phyloP scores from a whole-genome alignment of 1,139 yeast species.

The Yamadazyma taylorii region DNA sequence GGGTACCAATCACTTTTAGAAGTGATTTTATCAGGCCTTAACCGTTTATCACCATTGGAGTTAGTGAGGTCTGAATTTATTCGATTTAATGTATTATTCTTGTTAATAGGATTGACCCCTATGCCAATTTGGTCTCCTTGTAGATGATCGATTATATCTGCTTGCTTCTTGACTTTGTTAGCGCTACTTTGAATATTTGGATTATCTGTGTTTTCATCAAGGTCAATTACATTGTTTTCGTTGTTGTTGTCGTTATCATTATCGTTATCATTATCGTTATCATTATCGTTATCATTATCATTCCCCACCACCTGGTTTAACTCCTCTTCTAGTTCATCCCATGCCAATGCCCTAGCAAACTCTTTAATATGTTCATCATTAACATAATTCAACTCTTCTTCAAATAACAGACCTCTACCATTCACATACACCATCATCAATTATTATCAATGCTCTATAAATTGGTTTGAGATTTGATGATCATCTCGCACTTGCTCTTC shows the following conservation, averaged over 20 bases:
- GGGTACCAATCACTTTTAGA: conserved; percentile 76
- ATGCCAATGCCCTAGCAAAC: conserved; percentile 41
- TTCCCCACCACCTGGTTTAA: neutral
- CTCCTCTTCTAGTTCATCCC: conserved; percentile 35
- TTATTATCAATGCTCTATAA: neutral
- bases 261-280: no score
- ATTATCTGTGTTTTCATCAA: no score
- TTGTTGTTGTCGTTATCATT: no score
- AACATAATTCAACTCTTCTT: conserved; percentile 35
- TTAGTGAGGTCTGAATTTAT: neutral
- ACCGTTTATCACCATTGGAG: neutral
- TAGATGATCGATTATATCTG: conserved; percentile 6
- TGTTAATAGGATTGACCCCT: conserved; percentile 8
- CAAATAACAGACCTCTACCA: conserved; percentile 11
- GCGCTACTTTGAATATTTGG: neutral
- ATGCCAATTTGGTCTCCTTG: conserved; percentile 7
- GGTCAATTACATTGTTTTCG: no score
- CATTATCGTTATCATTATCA: no score
- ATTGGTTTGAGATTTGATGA: neutral
- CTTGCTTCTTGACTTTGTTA: neutral
- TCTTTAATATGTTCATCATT: conserved; percentile 39
- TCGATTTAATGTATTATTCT: conserved; percentile 4
- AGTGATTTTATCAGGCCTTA: conserved; percentile 40
- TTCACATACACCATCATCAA: neutral
- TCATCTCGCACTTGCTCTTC: no score